Evolutionary conservation across 2,329 filamentous ascomycete species (phyloP).

Genomic region (Pseudocercospora fuligena): DNA sequence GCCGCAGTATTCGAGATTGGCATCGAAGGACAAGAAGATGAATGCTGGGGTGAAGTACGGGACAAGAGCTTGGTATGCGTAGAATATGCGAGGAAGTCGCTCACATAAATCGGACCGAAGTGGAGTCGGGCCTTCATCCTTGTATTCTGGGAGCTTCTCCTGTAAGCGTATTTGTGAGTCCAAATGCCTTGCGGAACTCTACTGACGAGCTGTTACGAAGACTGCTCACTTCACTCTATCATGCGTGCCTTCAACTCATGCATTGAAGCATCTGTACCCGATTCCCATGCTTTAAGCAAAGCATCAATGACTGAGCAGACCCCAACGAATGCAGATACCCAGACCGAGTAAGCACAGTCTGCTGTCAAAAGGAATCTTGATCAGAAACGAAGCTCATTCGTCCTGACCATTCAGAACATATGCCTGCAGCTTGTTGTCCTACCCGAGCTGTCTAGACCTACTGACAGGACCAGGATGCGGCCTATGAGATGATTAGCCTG

Average conservation of each 20-base stretch:
- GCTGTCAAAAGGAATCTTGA: not conserved
- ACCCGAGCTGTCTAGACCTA: conserved; percentile 26
- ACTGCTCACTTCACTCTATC: not conserved
- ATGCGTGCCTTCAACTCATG: not conserved
- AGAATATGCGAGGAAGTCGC: conserved; percentile 13
- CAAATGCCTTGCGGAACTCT: not conserved
- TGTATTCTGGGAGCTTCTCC: not conserved
- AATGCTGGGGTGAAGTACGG: conserved; percentile 5
- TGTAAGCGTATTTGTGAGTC: not conserved
- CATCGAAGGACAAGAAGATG: conserved; percentile 3
- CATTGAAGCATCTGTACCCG: not conserved
- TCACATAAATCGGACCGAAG: not conserved
- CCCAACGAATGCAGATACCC: not conserved
- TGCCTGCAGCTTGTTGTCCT: not conserved
- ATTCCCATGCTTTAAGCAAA: not conserved
- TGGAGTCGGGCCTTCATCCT: conserved; percentile 6
- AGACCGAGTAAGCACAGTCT: not conserved
- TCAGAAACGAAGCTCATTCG: not conserved
- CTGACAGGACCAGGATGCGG: conserved; percentile 33
- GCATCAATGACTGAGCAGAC: not conserved
- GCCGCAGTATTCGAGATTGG: not conserved
- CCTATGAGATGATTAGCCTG: conserved; percentile 27
- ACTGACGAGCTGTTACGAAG: not conserved
- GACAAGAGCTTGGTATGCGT: conserved; percentile 10
- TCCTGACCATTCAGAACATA: not conserved